Evolutionary conservation across 1,284 basidiomycete species (phyloP), one percentile per base, ranked within the genome.

Genomic region (Macrocybe sp.): DNA sequence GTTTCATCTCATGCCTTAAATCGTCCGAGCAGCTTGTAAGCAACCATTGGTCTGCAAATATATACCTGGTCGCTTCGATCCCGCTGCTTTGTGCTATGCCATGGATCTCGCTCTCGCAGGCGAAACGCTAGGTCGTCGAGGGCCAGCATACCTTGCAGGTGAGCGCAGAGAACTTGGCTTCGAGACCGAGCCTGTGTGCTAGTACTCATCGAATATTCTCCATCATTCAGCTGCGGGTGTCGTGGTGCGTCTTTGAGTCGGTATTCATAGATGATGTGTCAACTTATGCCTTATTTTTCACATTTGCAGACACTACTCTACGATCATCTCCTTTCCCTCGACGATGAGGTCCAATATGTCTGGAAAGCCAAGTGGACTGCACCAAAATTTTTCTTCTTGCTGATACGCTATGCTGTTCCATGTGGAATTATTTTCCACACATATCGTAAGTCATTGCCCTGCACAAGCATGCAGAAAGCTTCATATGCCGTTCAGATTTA

Each of bases 341-440:
- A 61, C 12, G 70, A 74, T 30, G 76, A 79, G 58, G 64, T 76
- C 11, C 51, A 64, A 45, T 57, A 71, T 30, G 64, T 79, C 14
- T 79, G 77, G 76, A 64, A 58, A 6, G 72, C 74, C 0, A 65
- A 52, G 44, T 59, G 61, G 32, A 68, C 68, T 1, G 51, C 64
- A 7, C 64, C 73, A 3, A 79, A 78, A 48, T 53, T 65, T 37
- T 53, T 73, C 4, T 79, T 77, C 56, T 57, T 78, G 32, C 51
- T 73, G 34, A 65, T 74, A 32, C 73, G 76, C 10, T 78, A 79
- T 51, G 42, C 61, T n/a, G 70, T 79, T 6, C 69, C 74, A 2
- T 44, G 55, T 3, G 60, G 59, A 3, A 63, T 76, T 46, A 52
- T 72, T 11, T 46, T 70, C 2, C 64, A 68, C 37, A 59, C 63